Evolutionary conservation across 352 stramenopile genomes (phyloP), one percentile per base, ranked within the genome.

Genomic region (Phytopythium helicoides): DNA sequence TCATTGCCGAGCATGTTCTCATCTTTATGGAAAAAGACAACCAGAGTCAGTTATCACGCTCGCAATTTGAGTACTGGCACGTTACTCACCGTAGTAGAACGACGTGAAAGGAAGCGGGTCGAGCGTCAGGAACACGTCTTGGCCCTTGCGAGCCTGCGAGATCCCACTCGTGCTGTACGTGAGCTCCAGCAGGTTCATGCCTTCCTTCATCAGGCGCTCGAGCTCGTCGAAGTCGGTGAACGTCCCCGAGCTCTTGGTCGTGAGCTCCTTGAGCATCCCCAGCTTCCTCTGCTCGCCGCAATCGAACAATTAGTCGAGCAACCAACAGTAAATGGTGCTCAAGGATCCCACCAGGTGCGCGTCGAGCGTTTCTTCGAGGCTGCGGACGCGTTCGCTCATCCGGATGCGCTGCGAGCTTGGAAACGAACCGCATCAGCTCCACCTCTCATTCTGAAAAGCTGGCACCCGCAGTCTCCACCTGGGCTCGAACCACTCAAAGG

Each of bases 241-340:
- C 16, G 31, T 39, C 14, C 51, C 47, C 31, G 71, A 58, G 28
- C 64, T 73, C 56, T 67, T 65, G 25, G 73, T 77, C 14, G 68
- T 71, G 36, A 88, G 40, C 35, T 88, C 61, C 65, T 89, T 92
- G 9, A 91, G 31, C 64, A 81, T 72, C 0, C 81, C 81, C n/a
- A 92, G 59, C 46, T 92, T 89, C 19, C 65, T 65, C 80, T 88
- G 47, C 11, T 21, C 15, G n/a, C 31, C 53, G 15, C 44, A 26
- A 50, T 12, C 16, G 9, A 15, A 21, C 37, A 46, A 1, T 37
- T 11, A 41, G 3, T 5, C 5, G 15, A 3, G 22, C 11, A 7
- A 9, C 16, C 8, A 21, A 3, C 18, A 36, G 8, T 14, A 54
- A n/a, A n/a, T n/a, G n/a, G n/a, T n/a, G n/a, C n/a, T n/a, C 1